Evolutionary conservation across 805 yeast genomes (phyloP).

Genomic region (Candida railenensis): DNA sequence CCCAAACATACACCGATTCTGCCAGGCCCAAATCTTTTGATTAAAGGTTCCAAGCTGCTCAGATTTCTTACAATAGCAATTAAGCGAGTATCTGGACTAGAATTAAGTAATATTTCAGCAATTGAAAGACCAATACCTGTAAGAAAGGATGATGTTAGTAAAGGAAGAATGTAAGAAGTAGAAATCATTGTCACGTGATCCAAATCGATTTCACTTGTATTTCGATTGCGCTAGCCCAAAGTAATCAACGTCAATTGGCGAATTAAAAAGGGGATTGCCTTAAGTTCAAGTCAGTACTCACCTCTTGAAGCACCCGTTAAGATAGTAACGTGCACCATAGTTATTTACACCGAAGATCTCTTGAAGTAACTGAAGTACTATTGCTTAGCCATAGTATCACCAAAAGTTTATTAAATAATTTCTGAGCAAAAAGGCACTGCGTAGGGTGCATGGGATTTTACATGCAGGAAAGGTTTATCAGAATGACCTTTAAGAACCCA

Average conservation of each 20-base stretch:
- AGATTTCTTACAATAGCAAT: constrained; percentile 74
- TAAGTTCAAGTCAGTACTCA: too few relatives aligned
- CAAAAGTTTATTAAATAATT: too few relatives aligned
- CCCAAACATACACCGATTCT: constrained; percentile 55
- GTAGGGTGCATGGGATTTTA: too few relatives aligned
- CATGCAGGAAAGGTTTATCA: too few relatives aligned
- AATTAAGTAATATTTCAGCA: constrained; percentile 49
- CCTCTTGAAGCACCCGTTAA: constrained; percentile 68
- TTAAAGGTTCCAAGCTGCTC: constrained; percentile 43
- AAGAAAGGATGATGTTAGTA: constrained; percentile 12
- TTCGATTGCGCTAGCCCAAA: too few relatives aligned
- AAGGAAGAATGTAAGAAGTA: not conserved
- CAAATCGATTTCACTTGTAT: not conserved
- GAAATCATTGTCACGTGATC: not conserved
- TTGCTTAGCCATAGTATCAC: too few relatives aligned
- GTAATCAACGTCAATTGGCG: too few relatives aligned
- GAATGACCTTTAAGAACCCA: too few relatives aligned
- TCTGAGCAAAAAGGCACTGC: too few relatives aligned
- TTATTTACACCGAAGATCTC: not conserved
- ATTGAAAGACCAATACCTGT: constrained; percentile 83
- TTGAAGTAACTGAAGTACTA: too few relatives aligned
- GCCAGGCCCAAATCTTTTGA: constrained; percentile 43
- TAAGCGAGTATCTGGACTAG: constrained; percentile 37
- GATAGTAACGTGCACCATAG: constrained; percentile 29
- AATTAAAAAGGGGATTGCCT: too few relatives aligned